phyloP scores from a whole-genome alignment of 345 rosid species.

The Raphanus raphanistrum region DNA sequence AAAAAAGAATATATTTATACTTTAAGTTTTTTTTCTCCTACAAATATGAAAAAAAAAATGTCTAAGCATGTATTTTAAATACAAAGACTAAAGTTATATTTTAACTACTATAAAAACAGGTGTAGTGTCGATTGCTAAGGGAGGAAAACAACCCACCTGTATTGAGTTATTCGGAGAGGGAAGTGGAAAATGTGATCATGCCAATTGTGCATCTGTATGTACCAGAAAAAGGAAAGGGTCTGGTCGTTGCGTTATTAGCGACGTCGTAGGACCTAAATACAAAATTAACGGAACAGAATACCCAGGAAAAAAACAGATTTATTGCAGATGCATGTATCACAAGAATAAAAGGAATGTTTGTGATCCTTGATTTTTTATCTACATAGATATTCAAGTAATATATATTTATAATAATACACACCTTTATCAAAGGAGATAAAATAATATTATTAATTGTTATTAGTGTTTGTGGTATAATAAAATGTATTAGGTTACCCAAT shows the following conservation, averaged over 20 bases:
- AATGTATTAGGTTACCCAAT: background rate
- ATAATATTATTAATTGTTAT: background rate
- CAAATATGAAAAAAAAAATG: background rate
- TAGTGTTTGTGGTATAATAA: background rate
- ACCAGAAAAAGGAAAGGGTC: too few species aligned
- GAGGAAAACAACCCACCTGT: background rate
- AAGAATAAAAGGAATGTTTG: background rate
- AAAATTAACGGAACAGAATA: too few species aligned
- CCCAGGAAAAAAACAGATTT: too few species aligned
- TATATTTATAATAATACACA: background rate
- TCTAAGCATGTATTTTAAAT: background rate
- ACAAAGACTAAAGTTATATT: background rate
- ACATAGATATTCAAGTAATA: background rate
- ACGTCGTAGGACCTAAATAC: background rate
- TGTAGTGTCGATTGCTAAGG: background rate
- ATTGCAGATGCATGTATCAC: too few species aligned
- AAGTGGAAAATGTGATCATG: too few species aligned
- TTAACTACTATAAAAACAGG: background rate
- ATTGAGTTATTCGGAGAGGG: too few species aligned
- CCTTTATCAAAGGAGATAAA: background rate
- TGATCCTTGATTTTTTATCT: background rate
- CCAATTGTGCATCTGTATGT: too few species aligned
- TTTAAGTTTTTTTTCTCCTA: background rate
- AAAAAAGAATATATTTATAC: background rate
- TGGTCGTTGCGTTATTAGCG: too few species aligned